These are phyloP conservation scores for Russula vinacea DNA, from an alignment of 768 basidiomycete genomes.

Conservation along the genomic window DNA sequence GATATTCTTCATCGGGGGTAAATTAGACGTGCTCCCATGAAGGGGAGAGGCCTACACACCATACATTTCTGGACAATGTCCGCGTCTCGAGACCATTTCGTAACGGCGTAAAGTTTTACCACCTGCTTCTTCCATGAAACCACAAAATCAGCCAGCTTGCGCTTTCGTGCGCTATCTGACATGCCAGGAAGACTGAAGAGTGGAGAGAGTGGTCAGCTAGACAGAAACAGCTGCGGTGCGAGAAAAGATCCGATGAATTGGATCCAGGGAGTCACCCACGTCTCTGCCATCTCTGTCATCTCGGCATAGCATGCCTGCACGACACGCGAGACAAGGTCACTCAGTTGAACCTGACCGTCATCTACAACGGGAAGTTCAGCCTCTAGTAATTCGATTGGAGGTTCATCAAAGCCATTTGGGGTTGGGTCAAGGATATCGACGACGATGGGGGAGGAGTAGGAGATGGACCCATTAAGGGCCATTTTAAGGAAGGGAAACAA, in stretches of 20 bases:
- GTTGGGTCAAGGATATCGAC: constrained; percentile 21
- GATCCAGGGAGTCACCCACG: constrained; percentile 49
- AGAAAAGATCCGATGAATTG: background rate
- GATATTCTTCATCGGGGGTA: constrained; percentile 57
- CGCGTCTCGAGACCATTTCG: constrained; percentile 84
- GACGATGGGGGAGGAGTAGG: constrained; percentile 21
- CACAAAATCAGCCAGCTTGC: constrained; percentile 82
- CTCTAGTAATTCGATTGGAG: constrained; percentile 57
- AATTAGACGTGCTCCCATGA: background rate
- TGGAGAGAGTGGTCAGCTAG: constrained; percentile 35
- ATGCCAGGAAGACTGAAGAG: constrained; percentile 44
- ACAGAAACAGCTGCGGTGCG: background rate
- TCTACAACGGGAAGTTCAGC: constrained; percentile 68
- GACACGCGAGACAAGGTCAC: constrained; percentile 71
- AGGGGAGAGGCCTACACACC: constrained; percentile 41
- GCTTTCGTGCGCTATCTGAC: constrained; percentile 78
- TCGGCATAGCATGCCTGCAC: constrained; percentile 80
- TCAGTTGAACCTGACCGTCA: constrained; percentile 71
- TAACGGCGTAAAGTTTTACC: constrained; percentile 81
- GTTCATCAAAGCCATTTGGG: constrained; percentile 40
- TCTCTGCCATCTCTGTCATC: constrained; percentile 79
- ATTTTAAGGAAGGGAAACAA: constrained; percentile 3
- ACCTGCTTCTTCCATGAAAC: constrained; percentile 89
- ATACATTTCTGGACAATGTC: constrained; percentile 83
- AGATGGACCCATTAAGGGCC: constrained; percentile 25